Conservation (phyloP, 2,329 filamentous ascomycete genomes). For the Monilinia fructicola region DNA sequence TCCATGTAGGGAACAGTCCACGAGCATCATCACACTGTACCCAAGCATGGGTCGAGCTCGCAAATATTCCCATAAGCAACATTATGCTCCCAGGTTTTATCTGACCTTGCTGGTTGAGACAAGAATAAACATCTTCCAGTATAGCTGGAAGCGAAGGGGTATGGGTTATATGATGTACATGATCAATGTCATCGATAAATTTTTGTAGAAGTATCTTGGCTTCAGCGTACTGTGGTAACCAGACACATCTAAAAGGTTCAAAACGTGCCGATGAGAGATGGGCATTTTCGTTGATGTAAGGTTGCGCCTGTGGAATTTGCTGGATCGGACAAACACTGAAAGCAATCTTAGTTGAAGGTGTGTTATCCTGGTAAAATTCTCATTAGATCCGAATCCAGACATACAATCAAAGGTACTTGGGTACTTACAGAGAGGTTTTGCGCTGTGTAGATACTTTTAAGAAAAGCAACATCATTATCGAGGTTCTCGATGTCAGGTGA, state of each 20-base stretch:
- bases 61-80: too few relatives aligned
- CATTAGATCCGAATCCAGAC: too few relatives aligned
- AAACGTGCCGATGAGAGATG: background rate
- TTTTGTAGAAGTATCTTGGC: slow-evolving; percentile 28
- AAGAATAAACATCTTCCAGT: too few relatives aligned
- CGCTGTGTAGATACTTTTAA: slow-evolving; percentile 24
- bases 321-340: slow-evolving; percentile 27
- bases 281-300: slow-evolving; percentile 22
- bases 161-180: slow-evolving; percentile 6
- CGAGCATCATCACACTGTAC: too few relatives aligned
- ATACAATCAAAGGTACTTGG: background rate
- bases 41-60: too few relatives aligned
- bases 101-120: too few relatives aligned
- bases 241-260: slow-evolving; percentile 26
- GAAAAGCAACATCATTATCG: slow-evolving; percentile 23
- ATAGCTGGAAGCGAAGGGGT: too few relatives aligned
- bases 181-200: slow-evolving; percentile 23
- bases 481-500: slow-evolving; percentile 20
- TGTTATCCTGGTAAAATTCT: background rate
- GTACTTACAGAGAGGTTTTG: slow-evolving; percentile 21
- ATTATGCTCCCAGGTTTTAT: too few relatives aligned
- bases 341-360: slow-evolving; percentile 16
- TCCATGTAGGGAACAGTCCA: slow-evolving; percentile 22
- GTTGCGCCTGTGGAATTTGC: slow-evolving; percentile 18
- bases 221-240: slow-evolving; percentile 26